phyloP scores from a whole-genome alignment of 1,139 yeast genomes.

The Pichia sp. region DNA sequence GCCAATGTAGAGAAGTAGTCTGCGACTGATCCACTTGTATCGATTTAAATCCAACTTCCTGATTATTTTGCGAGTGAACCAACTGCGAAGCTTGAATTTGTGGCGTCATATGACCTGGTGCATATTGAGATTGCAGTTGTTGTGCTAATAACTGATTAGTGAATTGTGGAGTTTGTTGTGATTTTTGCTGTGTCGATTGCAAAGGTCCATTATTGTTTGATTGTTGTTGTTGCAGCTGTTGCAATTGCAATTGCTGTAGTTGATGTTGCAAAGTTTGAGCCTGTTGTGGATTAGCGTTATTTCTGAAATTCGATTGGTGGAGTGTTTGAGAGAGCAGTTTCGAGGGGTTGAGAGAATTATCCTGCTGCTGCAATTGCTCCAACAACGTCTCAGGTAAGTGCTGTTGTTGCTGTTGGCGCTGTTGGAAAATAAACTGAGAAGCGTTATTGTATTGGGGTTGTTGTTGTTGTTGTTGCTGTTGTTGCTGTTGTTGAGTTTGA shows the following conservation, averaged over 20 bases:
- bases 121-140: conserved; percentile 8
- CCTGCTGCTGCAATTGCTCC: conserved; percentile 10
- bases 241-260: conserved; percentile 12
- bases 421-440: conserved; percentile 12
- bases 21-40: conserved; percentile 31
- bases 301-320: conserved; percentile 28
- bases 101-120: conserved; percentile 7
- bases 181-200: conserved; percentile 11
- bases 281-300: conserved; percentile 5
- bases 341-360: conserved; percentile 25
- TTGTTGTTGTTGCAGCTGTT: conserved; percentile 23
- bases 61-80: conserved; percentile 14
- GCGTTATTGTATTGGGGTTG: conserved; percentile 2
- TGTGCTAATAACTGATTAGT: conserved; percentile 12
- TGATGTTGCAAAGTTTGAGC: conserved; percentile 12
- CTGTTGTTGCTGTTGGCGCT: conserved; percentile 9
- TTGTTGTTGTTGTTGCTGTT: conserved; percentile 5
- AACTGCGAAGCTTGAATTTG: conserved; percentile 8
- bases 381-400: conserved; percentile 7
- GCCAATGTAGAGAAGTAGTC: conserved; percentile 63
- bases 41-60: conserved; percentile 20
- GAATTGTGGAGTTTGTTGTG: conserved; percentile 12
- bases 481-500: conserved; percentile 6
- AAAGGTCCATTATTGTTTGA: conserved; percentile 11
- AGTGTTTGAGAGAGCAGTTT: conserved; percentile 30